Evolutionary conservation across 257 asterid species (phyloP), one percentile per base, ranked within the genome.

Genomic region (Cruciata laevipes): DNA sequence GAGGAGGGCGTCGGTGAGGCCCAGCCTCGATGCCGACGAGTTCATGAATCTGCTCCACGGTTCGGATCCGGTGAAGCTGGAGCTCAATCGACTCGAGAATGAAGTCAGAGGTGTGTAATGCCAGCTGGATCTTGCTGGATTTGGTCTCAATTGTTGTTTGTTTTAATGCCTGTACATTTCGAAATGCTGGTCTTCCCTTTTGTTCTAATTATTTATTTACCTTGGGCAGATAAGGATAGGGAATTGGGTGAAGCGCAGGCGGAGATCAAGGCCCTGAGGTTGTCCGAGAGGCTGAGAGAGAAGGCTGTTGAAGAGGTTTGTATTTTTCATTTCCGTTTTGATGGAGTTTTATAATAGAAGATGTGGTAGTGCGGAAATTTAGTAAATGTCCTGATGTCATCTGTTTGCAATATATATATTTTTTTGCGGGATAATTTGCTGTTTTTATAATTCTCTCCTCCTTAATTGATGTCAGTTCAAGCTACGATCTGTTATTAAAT

Each of bases 21-120:
- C 89, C 16, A 90, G 99, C 65, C 76, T 88, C 30, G 99, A 94
- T 71, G 91, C 96, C n/a, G 99, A 94, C 42, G 99, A 94, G 80
- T 90, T 94, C 68, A 74, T 94, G 42, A 94, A 88, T 78, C 73
- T 90, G 73, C 91, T 94, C 69, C 99, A 94, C 70, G 99, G 99
- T 37, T 94, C 99, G 95, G 99, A 94, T 94, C 99, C 99, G 89
- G 97, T 94, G 82, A 90, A 86, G 86, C 21, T 94, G 78, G 99
- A 94, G 91, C 99, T 94, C 73, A 94, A 90, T 82, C 95, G 99
- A 51, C 95, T 94, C 40, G 99, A 94, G 86, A 94, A 94, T 61
- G 98, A 90, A 81, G 90, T 94, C 87, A 87, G 96, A 90, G 98
- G 99, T 90, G 49, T 58, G 95, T 84, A 77, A 77, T 75, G 74